Conservation (phyloP, 2,329 filamentous ascomycete genomes). For the Phoma sp. region DNA sequence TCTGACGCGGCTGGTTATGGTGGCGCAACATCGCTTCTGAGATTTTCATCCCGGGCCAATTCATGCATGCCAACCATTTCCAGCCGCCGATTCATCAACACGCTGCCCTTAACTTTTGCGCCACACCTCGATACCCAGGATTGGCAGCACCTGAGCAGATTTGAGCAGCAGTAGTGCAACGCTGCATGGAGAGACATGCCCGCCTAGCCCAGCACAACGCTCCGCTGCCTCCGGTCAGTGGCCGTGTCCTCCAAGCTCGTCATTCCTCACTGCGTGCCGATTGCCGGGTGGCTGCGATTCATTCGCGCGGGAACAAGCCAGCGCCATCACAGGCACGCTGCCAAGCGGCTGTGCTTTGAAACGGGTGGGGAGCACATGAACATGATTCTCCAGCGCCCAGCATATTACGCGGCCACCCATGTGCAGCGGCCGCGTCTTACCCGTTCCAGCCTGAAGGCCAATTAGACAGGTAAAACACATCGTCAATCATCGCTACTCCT, state of each 20-base stretch:
- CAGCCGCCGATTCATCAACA: constrained; percentile 6
- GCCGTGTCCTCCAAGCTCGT: constrained; percentile 6
- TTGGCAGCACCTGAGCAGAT: constrained; percentile 6
- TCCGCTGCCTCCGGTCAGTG: constrained; percentile 6
- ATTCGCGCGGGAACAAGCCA: constrained; percentile 17
- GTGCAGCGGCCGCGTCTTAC: constrained; percentile 30
- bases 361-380: constrained; percentile 30
- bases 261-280: constrained; percentile 20
- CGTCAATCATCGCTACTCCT: constrained; percentile 29
- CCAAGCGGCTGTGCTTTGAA: constrained; percentile 31
- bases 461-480: constrained; percentile 24
- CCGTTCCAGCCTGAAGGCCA: constrained; percentile 28
- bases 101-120: constrained; percentile 3
- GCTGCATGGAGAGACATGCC: background rate
- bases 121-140: constrained; percentile 5
- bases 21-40: constrained; percentile 10
- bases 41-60: constrained; percentile 9
- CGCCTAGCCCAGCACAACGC: background rate
- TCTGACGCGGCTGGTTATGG: constrained; percentile 7
- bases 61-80: constrained; percentile 7
- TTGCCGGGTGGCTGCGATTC: constrained; percentile 9
- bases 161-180: constrained; percentile 2
- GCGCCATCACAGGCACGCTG: constrained; percentile 20
- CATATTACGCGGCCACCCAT: constrained; percentile 40
- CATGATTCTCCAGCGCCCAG: constrained; percentile 28